These are phyloP conservation scores for Paraphaeosphaeria minitans DNA, from an alignment of 2,329 filamentous ascomycete species.

Conservation along the genomic window DNA sequence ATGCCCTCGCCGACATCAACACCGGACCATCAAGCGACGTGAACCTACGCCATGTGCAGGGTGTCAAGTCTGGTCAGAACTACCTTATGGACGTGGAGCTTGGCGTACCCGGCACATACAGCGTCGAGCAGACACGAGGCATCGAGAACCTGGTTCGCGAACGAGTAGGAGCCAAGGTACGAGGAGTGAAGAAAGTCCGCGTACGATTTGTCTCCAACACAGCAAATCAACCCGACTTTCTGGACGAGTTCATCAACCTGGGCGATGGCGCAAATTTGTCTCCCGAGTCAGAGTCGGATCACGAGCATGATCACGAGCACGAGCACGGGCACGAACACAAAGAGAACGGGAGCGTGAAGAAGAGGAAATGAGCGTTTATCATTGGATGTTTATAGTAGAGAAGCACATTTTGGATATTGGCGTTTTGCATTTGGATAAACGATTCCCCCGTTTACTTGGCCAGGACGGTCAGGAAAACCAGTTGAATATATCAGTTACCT, in stretches of 20 bases:
- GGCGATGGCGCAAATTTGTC: conserved; percentile 35
- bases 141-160: conserved; percentile 77
- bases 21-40: conserved; percentile 59
- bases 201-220: conserved; percentile 81
- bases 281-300: conserved; percentile 38
- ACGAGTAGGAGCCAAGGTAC: conserved; percentile 74
- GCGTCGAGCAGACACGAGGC: conserved; percentile 69
- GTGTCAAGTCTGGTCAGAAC: conserved; percentile 95
- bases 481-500: conserved; percentile 15
- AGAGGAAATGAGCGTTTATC: conserved; percentile 27
- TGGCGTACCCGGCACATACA: conserved; percentile 77
- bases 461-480: conserved; percentile 6
- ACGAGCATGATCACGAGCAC: conserved; percentile 38
- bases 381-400: conserved; percentile 26
- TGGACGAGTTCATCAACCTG: conserved; percentile 68
- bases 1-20: conserved; percentile 47
- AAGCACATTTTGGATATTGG: conserved; percentile 16
- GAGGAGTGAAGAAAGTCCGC: conserved; percentile 81
- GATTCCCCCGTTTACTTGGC: conserved; percentile 21
- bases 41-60: conserved; percentile 78
- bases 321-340: conserved; percentile 19
- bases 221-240: conserved; percentile 60
- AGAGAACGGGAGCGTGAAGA: conserved; percentile 25
- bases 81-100: conserved; percentile 91
- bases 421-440: conserved; percentile 29